phyloP scores from a whole-genome alignment of 1,284 basidiomycete species.

The Cerioporus squamosus region DNA sequence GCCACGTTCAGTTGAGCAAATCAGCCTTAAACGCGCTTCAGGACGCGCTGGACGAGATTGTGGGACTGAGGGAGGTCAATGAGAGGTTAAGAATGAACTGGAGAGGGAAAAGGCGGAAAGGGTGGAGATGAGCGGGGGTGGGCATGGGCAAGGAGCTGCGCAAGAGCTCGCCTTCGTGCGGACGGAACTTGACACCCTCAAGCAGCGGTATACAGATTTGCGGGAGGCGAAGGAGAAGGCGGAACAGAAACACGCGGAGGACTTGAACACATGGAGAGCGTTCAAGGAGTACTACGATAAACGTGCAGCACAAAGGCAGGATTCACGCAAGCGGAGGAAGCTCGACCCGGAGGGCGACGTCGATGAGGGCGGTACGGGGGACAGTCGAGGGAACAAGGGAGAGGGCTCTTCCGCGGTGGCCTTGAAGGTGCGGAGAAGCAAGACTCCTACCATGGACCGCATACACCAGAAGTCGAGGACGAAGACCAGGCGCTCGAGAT shows the following conservation, averaged over 20 bases:
- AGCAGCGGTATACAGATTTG: conserved; percentile 24
- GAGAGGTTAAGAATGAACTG: conserved; percentile 3
- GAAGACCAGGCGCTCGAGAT: background rate
- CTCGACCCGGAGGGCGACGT: conserved; percentile 68
- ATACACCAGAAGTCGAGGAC: background rate
- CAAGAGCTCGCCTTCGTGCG: conserved; percentile 13
- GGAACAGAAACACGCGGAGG: conserved; percentile 20
- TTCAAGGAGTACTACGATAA: conserved; percentile 25
- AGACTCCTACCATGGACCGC: too few relatives aligned
- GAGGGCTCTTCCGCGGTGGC: too few relatives aligned
- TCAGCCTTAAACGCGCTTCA: conserved; percentile 11
- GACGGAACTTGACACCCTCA: conserved; percentile 20
- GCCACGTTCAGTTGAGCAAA: conserved; percentile 23
- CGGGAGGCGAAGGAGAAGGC: conserved; percentile 23
- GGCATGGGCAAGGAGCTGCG: background rate
- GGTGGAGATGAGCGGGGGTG: background rate
- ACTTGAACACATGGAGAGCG: conserved; percentile 21
- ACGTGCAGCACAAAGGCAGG: conserved; percentile 5
- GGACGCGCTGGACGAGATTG: conserved; percentile 22
- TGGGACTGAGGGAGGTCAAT: conserved; percentile 21
- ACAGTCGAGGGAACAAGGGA: too few relatives aligned
- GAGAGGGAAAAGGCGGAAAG: background rate
- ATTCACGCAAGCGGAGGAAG: conserved; percentile 18
- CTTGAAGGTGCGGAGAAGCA: background rate
- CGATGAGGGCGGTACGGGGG: conserved; percentile 50